Conservation (phyloP, 805 yeast species). For the Priceomyces carsonii region DNA sequence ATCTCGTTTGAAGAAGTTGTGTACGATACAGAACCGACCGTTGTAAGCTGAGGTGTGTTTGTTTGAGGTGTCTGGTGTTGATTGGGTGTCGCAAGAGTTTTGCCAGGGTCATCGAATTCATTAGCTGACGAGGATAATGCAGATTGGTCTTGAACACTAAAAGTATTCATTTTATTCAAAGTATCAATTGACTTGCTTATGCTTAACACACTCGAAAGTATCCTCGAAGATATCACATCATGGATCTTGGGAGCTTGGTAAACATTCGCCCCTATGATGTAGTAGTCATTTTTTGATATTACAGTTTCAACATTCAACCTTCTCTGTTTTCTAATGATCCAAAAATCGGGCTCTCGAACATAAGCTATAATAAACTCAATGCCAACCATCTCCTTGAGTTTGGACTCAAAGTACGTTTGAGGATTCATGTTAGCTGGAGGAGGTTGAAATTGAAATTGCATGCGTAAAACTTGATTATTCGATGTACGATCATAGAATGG, state of each 20-base stretch:
- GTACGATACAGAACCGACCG: slow-evolving; percentile 6
- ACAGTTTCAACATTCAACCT: slow-evolving; percentile 55
- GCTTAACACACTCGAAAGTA: slow-evolving; percentile 41
- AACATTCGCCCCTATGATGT: slow-evolving; percentile 87
- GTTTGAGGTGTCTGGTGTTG: slow-evolving; percentile 18
- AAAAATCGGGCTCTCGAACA: slow-evolving; percentile 85
- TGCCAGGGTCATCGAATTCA: slow-evolving; percentile 11
- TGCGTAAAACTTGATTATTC: slow-evolving; percentile 89
- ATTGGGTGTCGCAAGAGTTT: slow-evolving; percentile 11
- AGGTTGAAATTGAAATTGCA: slow-evolving; percentile 87
- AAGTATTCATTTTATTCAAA: slow-evolving; percentile 32
- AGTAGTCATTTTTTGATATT: slow-evolving; percentile 70
- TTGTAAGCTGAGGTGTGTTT: slow-evolving; percentile 6
- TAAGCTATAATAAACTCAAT: slow-evolving; percentile 76
- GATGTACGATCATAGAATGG: slow-evolving; percentile 95
- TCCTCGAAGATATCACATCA: slow-evolving; percentile 69
- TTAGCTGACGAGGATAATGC: slow-evolving; percentile 17
- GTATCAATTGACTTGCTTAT: slow-evolving; percentile 35
- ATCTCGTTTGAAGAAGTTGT: slow-evolving; percentile 18
- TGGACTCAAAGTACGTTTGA: slow-evolving; percentile 47
- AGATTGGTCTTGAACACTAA: slow-evolving; percentile 35
- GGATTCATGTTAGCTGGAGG: slow-evolving; percentile 37
- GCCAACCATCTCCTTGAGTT: slow-evolving; percentile 78
- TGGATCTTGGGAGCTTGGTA: slow-evolving; percentile 85
- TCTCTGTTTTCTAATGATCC: slow-evolving; percentile 85